Evolutionary conservation across 371 early-diverging fungal genomes (phyloP), one percentile per base, ranked within the genome.

Genomic region (Mucor plumbeus): DNA sequence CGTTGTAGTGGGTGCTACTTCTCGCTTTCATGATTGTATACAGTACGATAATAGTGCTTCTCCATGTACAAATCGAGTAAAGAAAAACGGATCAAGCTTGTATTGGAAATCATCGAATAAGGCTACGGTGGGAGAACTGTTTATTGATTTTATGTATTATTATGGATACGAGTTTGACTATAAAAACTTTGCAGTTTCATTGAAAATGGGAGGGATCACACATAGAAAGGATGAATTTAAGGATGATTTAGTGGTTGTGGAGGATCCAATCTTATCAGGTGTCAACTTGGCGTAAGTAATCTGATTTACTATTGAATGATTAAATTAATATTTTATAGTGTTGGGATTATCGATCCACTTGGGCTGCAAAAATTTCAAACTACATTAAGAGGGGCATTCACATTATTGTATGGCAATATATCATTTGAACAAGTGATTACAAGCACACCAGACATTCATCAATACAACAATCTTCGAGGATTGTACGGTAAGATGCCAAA

Each of bases 131-230:
- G 57, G 59, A 3, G 61, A 64, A 3, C 39, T 70, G 0, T 31
- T 70, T 5, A 34, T 70, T 7, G 70, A 65, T 15, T 70, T 70
- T 11, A 34, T 70, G 31, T 56, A 61, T 48, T 61, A 61, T 48
- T 70, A 65, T 33, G 70, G 70, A 0, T 61, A 57, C 40, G n/a
- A 48, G 36, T 70, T 70, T 33, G 48, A 70, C 9, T 70, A 56
- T 56, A 7, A 34, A 39, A 39, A 14, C 7, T 13, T 43, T 47
- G 70, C 61, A 6, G 58, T 70, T 0, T 70, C 70, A 0, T 11
- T 70, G 6, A 60, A 61, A 11, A 36, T 48, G 35, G 65, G 65
- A 10, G 69, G 69, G 0, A 3, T 17, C 0, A 33, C 56, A 8
- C 13, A 19, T 3, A 59, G 35, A 17, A 60, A 60, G 3, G 13